Percentiles rank a stretch among this genome's conserved stretches.
Evolutionary conservation across 495 filamentous ascomycete species (phyloP).

Genomic region (Trichoderma erinaceum): DNA sequence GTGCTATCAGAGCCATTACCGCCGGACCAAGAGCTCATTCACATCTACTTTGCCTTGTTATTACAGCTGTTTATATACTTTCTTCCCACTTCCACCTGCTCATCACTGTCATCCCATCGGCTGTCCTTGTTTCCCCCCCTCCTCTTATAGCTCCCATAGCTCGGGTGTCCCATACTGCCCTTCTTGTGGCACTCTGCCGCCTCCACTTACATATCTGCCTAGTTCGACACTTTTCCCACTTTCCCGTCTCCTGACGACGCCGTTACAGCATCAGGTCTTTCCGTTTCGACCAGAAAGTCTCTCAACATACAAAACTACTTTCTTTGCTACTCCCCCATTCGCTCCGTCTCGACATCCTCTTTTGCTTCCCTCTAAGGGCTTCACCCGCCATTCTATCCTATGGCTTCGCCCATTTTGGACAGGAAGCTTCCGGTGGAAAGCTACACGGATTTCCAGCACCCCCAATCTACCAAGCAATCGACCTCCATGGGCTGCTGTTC

Average conservation of each 20-base stretch:
- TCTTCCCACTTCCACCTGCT: neutral
- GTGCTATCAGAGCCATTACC: neutral
- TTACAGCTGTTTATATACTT: neutral
- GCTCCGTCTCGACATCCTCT: neutral
- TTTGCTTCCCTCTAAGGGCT: neutral
- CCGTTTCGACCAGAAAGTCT: neutral
- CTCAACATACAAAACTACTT: neutral
- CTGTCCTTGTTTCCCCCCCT: slow-evolving; percentile 4
- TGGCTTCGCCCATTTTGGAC: slow-evolving; percentile 4
- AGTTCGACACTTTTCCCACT: neutral
- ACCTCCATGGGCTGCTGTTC: neutral
- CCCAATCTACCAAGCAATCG: slow-evolving; percentile 3
- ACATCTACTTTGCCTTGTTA: neutral
- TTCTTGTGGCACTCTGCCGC: slow-evolving; percentile 11
- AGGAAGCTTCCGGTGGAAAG: slow-evolving; percentile 4
- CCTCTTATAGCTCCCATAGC: neutral
- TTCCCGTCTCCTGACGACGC: slow-evolving; percentile 4
- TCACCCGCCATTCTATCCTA: neutral
- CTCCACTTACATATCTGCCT: slow-evolving; percentile 11
- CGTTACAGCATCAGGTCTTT: slow-evolving; percentile 2
- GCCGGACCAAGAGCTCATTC: neutral
- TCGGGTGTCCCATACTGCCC: slow-evolving; percentile 10
- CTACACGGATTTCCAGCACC: slow-evolving; percentile 11
- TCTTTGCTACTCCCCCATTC: slow-evolving; percentile 3
- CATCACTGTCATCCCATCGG: slow-evolving; percentile 13